Evolutionary conservation across 441 rosid genomes (phyloP).

Genomic region (Brassica balearica): DNA sequence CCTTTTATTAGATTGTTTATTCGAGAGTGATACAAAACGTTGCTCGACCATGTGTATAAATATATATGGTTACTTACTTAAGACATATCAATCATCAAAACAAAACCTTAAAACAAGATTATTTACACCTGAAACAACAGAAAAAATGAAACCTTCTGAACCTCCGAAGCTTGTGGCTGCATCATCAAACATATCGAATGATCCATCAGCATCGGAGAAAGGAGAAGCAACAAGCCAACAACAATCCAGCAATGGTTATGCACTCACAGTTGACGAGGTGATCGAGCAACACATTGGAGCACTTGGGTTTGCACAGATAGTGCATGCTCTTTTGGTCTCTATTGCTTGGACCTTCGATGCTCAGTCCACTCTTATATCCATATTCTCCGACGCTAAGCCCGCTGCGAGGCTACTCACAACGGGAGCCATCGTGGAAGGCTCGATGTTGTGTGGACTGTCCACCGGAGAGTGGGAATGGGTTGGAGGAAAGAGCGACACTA

Average conservation of each 20-base stretch:
- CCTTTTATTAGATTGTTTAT: slow-evolving; percentile 10
- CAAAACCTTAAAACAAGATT: slow-evolving; percentile 11
- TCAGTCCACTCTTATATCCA: slow-evolving; percentile 63
- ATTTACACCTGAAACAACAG: slow-evolving; percentile 39
- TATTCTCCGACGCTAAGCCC: slow-evolving; percentile 72
- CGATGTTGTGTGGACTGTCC: slow-evolving; percentile 49
- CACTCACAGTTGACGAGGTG: slow-evolving; percentile 65
- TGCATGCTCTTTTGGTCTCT: slow-evolving; percentile 69
- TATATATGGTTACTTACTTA: slow-evolving; percentile 17
- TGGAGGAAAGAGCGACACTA: slow-evolving; percentile 53
- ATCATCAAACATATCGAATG: slow-evolving; percentile 33
- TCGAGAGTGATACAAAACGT: slow-evolving; percentile 24
- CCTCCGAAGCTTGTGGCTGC: slow-evolving; percentile 30
- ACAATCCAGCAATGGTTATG: slow-evolving; percentile 38
- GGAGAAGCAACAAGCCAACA: slow-evolving; percentile 32
- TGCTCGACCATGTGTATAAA: slow-evolving; percentile 23
- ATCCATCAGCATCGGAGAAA: slow-evolving; percentile 40
- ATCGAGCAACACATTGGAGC: slow-evolving; percentile 66
- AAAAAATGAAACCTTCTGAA: slow-evolving; percentile 27
- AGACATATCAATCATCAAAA: slow-evolving; percentile 19
- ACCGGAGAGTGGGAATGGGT: slow-evolving; percentile 68
- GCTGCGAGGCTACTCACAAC: slow-evolving; percentile 29
- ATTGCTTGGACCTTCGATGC: slow-evolving; percentile 75
- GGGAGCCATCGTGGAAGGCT: slow-evolving; percentile 29
- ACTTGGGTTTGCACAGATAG: slow-evolving; percentile 62